phyloP scores from a whole-genome alignment of 768 basidiomycete genomes.

The Naematelia aurantialba region DNA sequence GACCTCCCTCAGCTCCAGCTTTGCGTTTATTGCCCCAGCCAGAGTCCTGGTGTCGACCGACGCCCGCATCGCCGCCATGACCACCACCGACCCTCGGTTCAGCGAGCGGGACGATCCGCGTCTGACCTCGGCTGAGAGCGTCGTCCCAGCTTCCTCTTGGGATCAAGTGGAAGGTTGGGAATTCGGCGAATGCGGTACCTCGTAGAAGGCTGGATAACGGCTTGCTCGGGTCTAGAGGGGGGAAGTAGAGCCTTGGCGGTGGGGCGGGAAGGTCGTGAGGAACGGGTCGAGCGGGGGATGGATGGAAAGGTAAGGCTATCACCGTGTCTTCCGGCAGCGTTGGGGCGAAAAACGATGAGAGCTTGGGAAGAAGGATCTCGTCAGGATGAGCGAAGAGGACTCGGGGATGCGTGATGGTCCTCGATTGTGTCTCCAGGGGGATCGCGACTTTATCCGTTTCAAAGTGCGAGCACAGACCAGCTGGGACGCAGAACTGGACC shows the following conservation, averaged over 20 bases:
- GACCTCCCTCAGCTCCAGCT: background rate
- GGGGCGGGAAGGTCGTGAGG: constrained; percentile 9
- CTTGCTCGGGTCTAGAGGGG: constrained; percentile 59
- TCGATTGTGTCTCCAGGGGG: background rate
- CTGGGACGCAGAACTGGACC: constrained; percentile 54
- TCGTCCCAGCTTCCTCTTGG: constrained; percentile 62
- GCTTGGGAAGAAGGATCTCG: constrained; percentile 10
- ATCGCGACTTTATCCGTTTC: constrained; percentile 51
- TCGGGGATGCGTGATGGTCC: constrained; percentile 53
- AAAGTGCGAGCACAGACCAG: background rate
- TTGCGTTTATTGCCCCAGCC: background rate
- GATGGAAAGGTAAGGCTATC: constrained; percentile 34
- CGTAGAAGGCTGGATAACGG: constrained; percentile 57
- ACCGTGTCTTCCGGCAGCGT: constrained; percentile 8
- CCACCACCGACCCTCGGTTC: background rate
- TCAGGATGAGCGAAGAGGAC: constrained; percentile 58
- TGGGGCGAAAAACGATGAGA: constrained; percentile 14
- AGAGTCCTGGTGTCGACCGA: background rate
- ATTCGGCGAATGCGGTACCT: constrained; percentile 72
- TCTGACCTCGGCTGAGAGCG: constrained; percentile 58
- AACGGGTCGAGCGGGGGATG: constrained; percentile 22
- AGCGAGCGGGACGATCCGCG: constrained; percentile 53
- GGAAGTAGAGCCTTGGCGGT: constrained; percentile 51
- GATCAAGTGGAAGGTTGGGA: constrained; percentile 75
- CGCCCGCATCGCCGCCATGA: no score